Evolutionary conservation across 148 eudicot species (phyloP).

Genomic region (Vaccinium vitisidaea): DNA sequence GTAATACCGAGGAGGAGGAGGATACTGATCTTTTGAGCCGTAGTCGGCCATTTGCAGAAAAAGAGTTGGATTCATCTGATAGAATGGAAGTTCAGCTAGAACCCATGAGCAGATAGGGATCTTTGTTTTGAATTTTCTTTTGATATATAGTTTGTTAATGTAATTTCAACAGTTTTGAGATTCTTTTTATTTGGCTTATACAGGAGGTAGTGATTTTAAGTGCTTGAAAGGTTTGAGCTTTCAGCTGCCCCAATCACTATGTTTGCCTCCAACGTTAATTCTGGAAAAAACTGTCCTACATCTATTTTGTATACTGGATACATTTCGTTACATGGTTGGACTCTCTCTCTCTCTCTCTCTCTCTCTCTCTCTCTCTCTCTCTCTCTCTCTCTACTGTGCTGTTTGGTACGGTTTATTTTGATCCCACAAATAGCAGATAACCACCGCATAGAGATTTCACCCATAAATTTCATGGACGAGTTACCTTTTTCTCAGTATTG

Average conservation of each 20-base stretch:
- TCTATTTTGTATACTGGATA: constrained; percentile 23
- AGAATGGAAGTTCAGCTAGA: constrained; percentile 88
- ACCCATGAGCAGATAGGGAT: constrained; percentile 51
- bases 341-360: neutral
- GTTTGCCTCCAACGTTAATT: neutral
- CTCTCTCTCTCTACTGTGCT: neutral
- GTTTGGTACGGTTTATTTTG: neutral
- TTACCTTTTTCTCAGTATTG: neutral
- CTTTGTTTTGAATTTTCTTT: neutral
- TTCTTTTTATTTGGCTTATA: constrained; percentile 1
- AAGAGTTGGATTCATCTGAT: constrained; percentile 48
- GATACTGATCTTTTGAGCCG: constrained; percentile 65
- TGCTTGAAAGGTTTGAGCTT: constrained; percentile 15
- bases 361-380: neutral
- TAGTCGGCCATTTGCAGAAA: constrained; percentile 35
- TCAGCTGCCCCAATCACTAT: neutral
- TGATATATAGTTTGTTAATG: neutral
- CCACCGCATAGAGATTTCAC: neutral
- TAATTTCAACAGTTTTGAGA: constrained; percentile 11
- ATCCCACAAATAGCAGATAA: neutral
- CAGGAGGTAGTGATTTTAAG: constrained; percentile 1
- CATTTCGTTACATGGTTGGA: constrained; percentile 20
- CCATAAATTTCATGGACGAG: neutral
- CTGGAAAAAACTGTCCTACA: constrained; percentile 9
- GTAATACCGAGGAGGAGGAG: constrained; percentile 83